Evolutionary conservation across 768 basidiomycete species (phyloP), one percentile per base, ranked within the genome.

Genomic region (Suillus cothurnatus): DNA sequence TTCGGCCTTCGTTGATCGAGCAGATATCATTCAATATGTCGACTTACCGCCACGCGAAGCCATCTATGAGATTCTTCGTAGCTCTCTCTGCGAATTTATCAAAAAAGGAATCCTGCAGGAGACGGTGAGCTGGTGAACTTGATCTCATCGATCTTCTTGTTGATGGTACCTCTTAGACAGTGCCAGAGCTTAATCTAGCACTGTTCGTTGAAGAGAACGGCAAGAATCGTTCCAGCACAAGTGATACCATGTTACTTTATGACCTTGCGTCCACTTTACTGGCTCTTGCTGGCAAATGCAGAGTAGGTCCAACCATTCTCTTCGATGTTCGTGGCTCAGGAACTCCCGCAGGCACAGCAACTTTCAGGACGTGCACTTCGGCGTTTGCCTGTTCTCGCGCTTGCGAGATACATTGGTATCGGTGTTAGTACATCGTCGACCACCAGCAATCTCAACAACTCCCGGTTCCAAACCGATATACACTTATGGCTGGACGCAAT

Each of bases 21-120:
- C 97, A 11, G 97, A 99, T 71, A 95, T 99, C 58, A 88, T 97
- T 23, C 96, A 97, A 81, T 97, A 94, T 71, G 85, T 98, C 23
- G 96, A 95, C 68, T 83, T 95, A 8, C 97, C 97, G 1, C 89
- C 95, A 6, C 86, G 90, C 19, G 92, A 95, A 68, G 97, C 95
- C 0, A 86, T 98, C 56, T 99, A 97, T 78, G 92, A 95, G 76
- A 98, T 99, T 68, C 79, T 99, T 34, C 85, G 89, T 8, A 88
- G 87, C 6, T 95, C 92, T 72, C 79, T 99, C 17, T 78, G 81
- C 34, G 97, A 99, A 74, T 87, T 99, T 64, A 83, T 94, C 68
- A 75, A 77, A 19, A 90, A 87, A 67, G 87, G 90, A 2, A 86
- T 99, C 56, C 82, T 99, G 32, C 76, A 82, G 26, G 72, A 83